Evolutionary conservation across 306 rosid genomes (phyloP).

Genomic region (Citrullus mucosospermus): DNA sequence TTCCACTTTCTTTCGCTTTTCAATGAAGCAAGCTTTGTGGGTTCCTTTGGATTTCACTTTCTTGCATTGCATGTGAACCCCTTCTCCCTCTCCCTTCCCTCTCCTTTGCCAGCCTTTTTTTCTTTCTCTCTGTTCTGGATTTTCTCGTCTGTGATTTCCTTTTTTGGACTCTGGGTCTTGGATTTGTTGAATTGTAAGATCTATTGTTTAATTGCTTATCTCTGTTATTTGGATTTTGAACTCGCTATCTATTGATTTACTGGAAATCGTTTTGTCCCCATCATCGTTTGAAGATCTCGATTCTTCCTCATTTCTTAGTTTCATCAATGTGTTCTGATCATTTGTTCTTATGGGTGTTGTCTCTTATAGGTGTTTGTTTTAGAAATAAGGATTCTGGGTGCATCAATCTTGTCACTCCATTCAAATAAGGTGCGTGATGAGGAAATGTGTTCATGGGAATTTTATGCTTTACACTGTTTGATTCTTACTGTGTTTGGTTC

Average conservation of each 20-base stretch:
- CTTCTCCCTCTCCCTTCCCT: background rate
- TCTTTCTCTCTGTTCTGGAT: background rate
- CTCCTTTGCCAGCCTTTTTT: background rate
- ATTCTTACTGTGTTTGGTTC: background rate
- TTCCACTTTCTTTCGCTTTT: background rate
- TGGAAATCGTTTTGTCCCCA: background rate
- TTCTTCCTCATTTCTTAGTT: background rate
- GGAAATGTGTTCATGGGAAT: background rate
- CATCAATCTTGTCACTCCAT: background rate
- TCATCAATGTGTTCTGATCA: background rate
- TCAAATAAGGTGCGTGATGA: background rate
- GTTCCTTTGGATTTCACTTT: background rate
- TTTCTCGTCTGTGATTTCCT: background rate
- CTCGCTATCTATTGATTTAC: background rate
- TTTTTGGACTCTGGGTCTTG: background rate
- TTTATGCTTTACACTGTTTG: background rate
- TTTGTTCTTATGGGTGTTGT: background rate
- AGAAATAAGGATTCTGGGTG: background rate
- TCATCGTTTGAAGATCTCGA: background rate
- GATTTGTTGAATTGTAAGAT: background rate
- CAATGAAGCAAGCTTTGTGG: background rate
- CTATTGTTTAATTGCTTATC: background rate
- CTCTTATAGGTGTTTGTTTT: background rate
- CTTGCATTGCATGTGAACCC: constrained; percentile 4
- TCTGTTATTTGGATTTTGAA: background rate